Evolutionary conservation across 148 eudicot genomes (phyloP), one percentile per base, ranked within the genome.

Genomic region (Gaultheria prostrata): DNA sequence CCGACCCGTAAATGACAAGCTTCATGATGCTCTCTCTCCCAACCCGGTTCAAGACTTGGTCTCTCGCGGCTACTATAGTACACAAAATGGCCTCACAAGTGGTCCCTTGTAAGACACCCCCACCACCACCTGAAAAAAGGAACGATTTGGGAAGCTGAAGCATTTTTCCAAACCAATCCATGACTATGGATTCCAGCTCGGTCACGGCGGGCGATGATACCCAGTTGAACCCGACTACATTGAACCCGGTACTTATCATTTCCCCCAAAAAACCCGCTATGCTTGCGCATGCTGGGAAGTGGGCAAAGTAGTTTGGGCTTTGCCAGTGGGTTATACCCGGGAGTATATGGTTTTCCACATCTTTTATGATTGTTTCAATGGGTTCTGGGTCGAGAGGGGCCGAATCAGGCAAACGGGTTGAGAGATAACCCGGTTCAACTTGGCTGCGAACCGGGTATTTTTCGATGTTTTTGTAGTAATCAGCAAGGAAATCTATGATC

Each of bases 401-500:
- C 24, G n/a, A 56, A 56, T 56, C 24, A 0, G 61, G 61, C n/a
- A 56, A 56, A 56, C 24, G 61, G 61, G 24, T 4, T 7, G 61
- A 56, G 61, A 56, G 61, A 56, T 56, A 56, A 6, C 61, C 61
- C 9, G 24, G 61, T 56, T 56, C 24, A 1, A 56, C 61, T 56
- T 56, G 61, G 61, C 61, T 56, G 1, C 9, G n/a, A 6, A 56
- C 61, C 61, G 61, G 61, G 8, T 56, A 56, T 56, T 56, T 56
- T 56, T 56, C 24, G 2, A 56, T 20, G 61, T 4, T 20, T 56
- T 56, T 56, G 61, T 56, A 20, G 61, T 56, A 56, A 56, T 56
- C 61, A 20, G 24, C 61, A 6, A 56, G 61, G n/a, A 56, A 56
- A 56, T 56, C 61, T 17, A 56, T 80, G 77, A 84, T 84, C 83